Evolutionary conservation across 1,284 basidiomycete genomes (phyloP), one percentile per base, ranked within the genome.

Genomic region (Melampsora larici-populina): DNA sequence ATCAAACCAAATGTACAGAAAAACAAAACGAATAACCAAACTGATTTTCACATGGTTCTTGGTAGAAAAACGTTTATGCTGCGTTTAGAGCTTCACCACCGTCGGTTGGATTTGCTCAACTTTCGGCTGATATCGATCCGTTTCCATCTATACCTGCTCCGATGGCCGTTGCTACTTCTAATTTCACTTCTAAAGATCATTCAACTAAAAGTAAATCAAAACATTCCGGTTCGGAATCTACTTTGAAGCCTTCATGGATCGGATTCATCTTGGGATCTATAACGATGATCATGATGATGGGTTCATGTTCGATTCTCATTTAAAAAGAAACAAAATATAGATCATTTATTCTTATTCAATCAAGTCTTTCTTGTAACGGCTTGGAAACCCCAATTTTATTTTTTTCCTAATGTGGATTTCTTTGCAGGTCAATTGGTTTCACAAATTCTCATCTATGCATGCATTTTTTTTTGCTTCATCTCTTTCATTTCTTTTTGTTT

Each of bases 1-100:
- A 18, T 18, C 18, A 26, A 21, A 55, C 13, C 18, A 3, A 26
- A 21, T 4, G 4, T 55, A 18, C 36, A n/a, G 26, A 55, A 55
- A 21, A 55, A 55, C 24, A 5, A 6, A 18, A 4, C 43, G 3
- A n/a, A n/a, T n/a, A n/a, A n/a, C n/a, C n/a, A n/a, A n/a, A n/a
- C n/a, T n/a, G n/a, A n/a, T 67, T 43, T 67, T 67, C 43, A 8
- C 43, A 8, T 46, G 36, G 21, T 18, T 31, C 29, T 26, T 24
- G 24, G 9, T 21, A 78, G 68, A 78, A 78, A 69, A 78, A 78
- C 70, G 76, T 78, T 17, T 78, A 78, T 48, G 62, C 62, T 15
- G 68, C 70, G 1, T 78, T 78, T 64, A 24, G 76, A 55, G 67
- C 76, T 13, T 70, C 76, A 36, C 76, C 76, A 11, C 76, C 76